Conservation (phyloP, 768 basidiomycete genomes). For the Tulasnella sp. region DNA sequence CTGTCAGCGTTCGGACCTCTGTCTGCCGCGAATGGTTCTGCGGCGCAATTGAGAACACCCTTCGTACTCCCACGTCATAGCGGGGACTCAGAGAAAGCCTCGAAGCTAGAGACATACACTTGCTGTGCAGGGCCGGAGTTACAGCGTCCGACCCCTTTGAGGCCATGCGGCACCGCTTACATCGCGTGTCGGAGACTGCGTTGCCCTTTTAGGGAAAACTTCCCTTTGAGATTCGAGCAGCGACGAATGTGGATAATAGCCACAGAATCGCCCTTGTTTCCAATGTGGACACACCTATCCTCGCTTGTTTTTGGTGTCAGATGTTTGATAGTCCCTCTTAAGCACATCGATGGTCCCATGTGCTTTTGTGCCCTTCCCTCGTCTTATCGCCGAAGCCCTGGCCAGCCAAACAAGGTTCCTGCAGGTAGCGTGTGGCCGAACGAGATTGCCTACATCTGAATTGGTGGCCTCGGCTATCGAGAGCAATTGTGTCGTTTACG, state of each 20-base stretch:
- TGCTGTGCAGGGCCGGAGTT: background rate
- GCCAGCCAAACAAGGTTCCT: background rate
- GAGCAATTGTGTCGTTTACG: too few relatives aligned
- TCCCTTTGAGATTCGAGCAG: constrained; percentile 3
- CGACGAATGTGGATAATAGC: background rate
- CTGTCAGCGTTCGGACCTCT: background rate
- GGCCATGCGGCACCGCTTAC: background rate
- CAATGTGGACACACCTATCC: background rate
- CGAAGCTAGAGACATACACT: background rate
- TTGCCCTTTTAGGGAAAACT: background rate
- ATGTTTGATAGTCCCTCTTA: background rate
- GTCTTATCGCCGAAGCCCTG: background rate
- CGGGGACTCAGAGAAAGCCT: background rate
- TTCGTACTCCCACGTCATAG: background rate
- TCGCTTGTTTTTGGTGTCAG: background rate
- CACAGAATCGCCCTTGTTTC: background rate
- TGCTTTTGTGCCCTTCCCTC: background rate
- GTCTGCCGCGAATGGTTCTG: background rate
- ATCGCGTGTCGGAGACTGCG: background rate
- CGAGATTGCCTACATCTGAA: background rate
- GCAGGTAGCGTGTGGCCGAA: background rate
- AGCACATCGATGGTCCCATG: background rate
- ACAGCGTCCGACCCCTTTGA: background rate
- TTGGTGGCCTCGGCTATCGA: background rate
- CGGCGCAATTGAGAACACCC: background rate